Evolutionary conservation across 306 rosid species (phyloP).

Genomic region (Cicer pinnatifidum): DNA sequence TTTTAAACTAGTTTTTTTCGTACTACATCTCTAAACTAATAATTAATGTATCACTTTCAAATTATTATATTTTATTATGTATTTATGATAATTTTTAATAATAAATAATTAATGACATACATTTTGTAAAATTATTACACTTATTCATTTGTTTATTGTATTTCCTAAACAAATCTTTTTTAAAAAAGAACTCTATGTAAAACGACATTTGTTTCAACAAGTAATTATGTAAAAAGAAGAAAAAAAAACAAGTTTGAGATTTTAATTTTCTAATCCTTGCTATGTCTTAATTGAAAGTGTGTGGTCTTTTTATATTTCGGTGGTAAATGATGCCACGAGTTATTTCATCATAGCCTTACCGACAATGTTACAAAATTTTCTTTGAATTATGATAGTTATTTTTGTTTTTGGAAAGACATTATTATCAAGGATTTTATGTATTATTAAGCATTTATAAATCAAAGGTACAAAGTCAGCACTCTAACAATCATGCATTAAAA

Average conservation of each 20-base stretch:
- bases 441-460: conserved; percentile 7
- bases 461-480: conserved; percentile 38
- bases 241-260: not conserved
- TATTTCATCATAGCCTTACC: not conserved
- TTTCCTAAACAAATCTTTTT: too few species aligned
- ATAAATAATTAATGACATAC: too few species aligned
- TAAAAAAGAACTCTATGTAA: too few species aligned
- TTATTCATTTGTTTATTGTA: too few species aligned
- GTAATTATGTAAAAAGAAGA: too few species aligned
- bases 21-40: too few species aligned
- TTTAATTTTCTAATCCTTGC: not conserved
- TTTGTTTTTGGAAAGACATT: conserved; percentile 19
- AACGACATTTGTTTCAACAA: too few species aligned
- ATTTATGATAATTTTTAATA: too few species aligned
- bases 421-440: not conserved
- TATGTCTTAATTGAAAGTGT: not conserved
- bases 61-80: too few species aligned
- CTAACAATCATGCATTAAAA: conserved; percentile 42
- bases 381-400: not conserved
- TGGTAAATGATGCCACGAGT: conserved; percentile 8
- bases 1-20: too few species aligned
- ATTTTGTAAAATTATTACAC: too few species aligned
- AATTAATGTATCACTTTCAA: too few species aligned
- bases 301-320: not conserved
- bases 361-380: not conserved